These are phyloP conservation scores for Begonia peltatifolia DNA, from an alignment of 306 rosid genomes.

Conservation along the genomic window DNA sequence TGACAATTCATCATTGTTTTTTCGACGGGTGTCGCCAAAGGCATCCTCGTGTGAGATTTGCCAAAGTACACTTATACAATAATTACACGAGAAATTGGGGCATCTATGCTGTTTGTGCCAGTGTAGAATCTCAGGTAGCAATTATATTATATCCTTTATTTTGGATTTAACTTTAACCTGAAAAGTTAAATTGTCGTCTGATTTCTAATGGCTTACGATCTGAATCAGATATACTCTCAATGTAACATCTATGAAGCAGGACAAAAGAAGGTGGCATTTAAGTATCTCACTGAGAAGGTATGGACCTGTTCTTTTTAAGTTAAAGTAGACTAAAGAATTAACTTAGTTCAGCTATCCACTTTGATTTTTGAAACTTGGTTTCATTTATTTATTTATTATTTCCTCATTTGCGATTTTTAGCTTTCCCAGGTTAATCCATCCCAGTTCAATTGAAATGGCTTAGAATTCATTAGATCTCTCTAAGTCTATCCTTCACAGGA, in stretches of 20 bases:
- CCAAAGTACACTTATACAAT: slow-evolving; percentile 76
- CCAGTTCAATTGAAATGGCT: neutral
- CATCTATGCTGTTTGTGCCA: slow-evolving; percentile 94
- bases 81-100: slow-evolving; percentile 94
- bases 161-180: slow-evolving; percentile 2
- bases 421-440: neutral
- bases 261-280: slow-evolving; percentile 75
- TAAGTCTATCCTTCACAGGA: too few species aligned
- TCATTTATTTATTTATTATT: too few species aligned
- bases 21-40: slow-evolving; percentile 86
- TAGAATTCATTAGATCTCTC: too few species aligned
- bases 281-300: slow-evolving; percentile 79
- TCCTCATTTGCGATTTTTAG: neutral
- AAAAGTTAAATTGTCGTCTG: neutral
- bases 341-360: neutral
- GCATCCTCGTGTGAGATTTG: slow-evolving; percentile 89
- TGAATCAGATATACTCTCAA: slow-evolving; percentile 66
- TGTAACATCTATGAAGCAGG: slow-evolving; percentile 95
- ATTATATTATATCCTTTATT: slow-evolving; percentile 1
- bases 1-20: slow-evolving; percentile 94
- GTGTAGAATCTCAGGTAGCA: slow-evolving; percentile 84
- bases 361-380: neutral
- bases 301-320: slow-evolving; percentile 10
- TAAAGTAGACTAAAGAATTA: neutral
- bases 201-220: neutral